These are phyloP conservation scores for Rhodotorula sp. DNA, from an alignment of 1,284 basidiomycete genomes.

Conservation along the genomic window DNA sequence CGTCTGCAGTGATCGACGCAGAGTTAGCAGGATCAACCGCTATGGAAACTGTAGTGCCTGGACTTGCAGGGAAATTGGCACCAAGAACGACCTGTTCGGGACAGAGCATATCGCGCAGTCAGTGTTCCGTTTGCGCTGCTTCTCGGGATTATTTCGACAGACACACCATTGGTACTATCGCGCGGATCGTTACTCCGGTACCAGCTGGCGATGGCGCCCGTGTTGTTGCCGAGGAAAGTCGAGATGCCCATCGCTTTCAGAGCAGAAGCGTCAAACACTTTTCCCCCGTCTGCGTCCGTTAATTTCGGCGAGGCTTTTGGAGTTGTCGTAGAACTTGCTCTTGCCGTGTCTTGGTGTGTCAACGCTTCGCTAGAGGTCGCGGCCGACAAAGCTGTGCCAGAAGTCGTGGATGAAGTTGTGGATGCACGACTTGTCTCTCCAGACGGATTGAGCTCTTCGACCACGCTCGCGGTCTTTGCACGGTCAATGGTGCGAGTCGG, in stretches of 20 bases:
- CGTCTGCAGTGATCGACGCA: neutral
- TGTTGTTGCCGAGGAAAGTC: conserved; percentile 29
- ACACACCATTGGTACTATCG: conserved; percentile 36
- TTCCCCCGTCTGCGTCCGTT: neutral
- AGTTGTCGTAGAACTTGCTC: neutral
- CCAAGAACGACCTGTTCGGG: conserved; percentile 7
- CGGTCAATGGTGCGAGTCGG: neutral
- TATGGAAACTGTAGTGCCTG: neutral
- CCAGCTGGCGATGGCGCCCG: conserved; percentile 27
- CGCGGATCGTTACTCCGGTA: conserved; percentile 14
- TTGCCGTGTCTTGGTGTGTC: neutral
- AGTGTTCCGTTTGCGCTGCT: too few relatives aligned
- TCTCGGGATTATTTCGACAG: too few relatives aligned
- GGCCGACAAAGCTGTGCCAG: too few relatives aligned
- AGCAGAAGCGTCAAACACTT: neutral
- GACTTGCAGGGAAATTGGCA: conserved; percentile 14
- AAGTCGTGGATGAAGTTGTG: too few relatives aligned
- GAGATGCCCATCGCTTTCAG: conserved; percentile 15
- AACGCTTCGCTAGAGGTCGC: neutral
- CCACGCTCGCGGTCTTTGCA: neutral
- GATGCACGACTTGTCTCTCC: too few relatives aligned
- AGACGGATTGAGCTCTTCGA: too few relatives aligned
- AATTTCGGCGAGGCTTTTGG: conserved; percentile 3
- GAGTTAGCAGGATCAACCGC: neutral
- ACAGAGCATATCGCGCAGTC: too few relatives aligned